Evolutionary conservation across 164 flowering plant genomes (phyloP).

Genomic region (Houttuynia cordata): DNA sequence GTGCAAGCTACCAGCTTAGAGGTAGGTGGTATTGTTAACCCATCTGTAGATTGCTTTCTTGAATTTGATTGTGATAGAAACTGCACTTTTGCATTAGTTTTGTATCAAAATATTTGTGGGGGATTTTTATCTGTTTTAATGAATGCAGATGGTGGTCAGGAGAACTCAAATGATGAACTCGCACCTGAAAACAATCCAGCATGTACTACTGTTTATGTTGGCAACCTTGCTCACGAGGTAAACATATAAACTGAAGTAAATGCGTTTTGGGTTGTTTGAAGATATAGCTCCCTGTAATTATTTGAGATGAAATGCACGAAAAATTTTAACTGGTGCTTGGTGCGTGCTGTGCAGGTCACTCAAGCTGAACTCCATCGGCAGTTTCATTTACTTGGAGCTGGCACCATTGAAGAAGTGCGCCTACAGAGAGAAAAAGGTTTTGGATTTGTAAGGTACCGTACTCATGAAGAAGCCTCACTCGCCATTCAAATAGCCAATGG

Average conservation of each 20-base stretch:
- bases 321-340: neutral
- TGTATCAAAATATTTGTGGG: no score
- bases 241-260: neutral
- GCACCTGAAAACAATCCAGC: constrained; percentile 94
- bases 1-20: no score
- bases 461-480: constrained; percentile 87
- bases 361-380: constrained; percentile 93
- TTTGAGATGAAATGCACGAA: no score
- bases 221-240: constrained; percentile 96
- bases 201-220: constrained; percentile 92
- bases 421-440: constrained; percentile 94
- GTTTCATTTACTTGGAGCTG: constrained; percentile 86
- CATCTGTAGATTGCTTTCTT: no score
- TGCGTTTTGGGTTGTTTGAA: neutral
- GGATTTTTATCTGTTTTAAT: neutral
- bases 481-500: constrained; percentile 94
- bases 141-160: constrained; percentile 71
- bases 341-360: constrained; percentile 42
- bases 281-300: neutral
- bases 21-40: no score
- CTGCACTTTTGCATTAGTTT: no score
- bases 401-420: constrained; percentile 92
- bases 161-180: constrained; percentile 39
- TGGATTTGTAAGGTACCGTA: constrained; percentile 90
- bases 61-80: no score